Percentiles rank a stretch among this genome's conserved stretches.
Conservation (phyloP, 192 early-diverging fungal species). For the Mortierella claussenii region DNA sequence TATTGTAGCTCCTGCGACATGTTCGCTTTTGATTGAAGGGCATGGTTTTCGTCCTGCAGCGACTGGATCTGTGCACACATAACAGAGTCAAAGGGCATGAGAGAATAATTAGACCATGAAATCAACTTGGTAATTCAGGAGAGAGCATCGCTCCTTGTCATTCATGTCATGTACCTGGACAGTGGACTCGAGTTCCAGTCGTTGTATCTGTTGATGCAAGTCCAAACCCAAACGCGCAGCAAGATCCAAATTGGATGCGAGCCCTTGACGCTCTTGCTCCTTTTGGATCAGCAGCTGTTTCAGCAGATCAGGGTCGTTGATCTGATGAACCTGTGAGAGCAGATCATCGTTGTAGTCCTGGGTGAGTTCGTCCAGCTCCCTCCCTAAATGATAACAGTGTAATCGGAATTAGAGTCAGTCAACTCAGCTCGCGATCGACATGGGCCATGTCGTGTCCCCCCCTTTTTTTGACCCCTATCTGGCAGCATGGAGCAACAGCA, state of each 20-base stretch:
- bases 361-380: constrained; percentile 13
- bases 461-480: background rate
- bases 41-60: constrained; percentile 52
- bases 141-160: too few relatives aligned
- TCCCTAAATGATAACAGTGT: constrained; percentile 8
- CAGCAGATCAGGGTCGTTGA: constrained; percentile 58
- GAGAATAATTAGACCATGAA: too few relatives aligned
- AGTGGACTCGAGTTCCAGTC: constrained; percentile 47
- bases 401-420: background rate
- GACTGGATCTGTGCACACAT: constrained; percentile 29
- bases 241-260: constrained; percentile 64
- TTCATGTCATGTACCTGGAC: constrained; percentile 52
- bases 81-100: background rate
- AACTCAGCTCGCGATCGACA: background rate
- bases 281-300: constrained; percentile 64
- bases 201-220: constrained; percentile 63
- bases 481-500: too few relatives aligned
- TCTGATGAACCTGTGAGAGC: constrained; percentile 51
- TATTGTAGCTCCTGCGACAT: constrained; percentile 44
- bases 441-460: background rate
- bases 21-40: constrained; percentile 47
- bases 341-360: constrained; percentile 39
- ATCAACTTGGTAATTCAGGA: too few relatives aligned
- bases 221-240: constrained; percentile 70
- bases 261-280: constrained; percentile 63